These are phyloP conservation scores for Puccinia polysora DNA, from an alignment of 1,284 basidiomycete species.

Conservation along the genomic window DNA sequence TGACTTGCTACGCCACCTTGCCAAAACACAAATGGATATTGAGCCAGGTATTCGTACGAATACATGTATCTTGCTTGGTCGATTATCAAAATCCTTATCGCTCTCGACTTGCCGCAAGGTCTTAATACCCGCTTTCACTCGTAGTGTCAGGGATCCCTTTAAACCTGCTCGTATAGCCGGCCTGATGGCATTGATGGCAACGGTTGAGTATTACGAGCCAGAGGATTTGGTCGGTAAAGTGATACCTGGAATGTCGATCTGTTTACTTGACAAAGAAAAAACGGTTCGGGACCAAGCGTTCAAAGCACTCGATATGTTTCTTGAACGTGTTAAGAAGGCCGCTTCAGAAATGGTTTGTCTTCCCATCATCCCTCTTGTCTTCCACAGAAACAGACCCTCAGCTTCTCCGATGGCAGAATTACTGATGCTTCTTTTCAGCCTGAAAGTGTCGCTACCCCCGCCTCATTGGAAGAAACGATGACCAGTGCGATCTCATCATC, in stretches of 20 bases:
- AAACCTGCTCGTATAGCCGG: slow-evolving; percentile 90
- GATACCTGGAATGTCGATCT: slow-evolving; percentile 73
- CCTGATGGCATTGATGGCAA: slow-evolving; percentile 92
- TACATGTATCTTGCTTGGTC: slow-evolving; percentile 90
- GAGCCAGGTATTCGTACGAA: slow-evolving; percentile 96
- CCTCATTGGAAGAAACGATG: slow-evolving; percentile 14
- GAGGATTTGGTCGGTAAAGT: slow-evolving; percentile 86
- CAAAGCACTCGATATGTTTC: slow-evolving; percentile 59
- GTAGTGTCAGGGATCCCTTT: slow-evolving; percentile 84
- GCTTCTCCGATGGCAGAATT: too few species aligned
- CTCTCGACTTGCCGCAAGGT: slow-evolving; percentile 90
- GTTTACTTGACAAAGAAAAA: slow-evolving; percentile 85
- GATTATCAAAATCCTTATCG: slow-evolving; percentile 77
- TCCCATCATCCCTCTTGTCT: not conserved
- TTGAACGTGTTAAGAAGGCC: slow-evolving; percentile 39
- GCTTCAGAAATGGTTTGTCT: slow-evolving; percentile 41
- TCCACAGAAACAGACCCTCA: not conserved
- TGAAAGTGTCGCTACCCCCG: slow-evolving; percentile 10
- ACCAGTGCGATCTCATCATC: slow-evolving; percentile 45
- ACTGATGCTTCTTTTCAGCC: slow-evolving; percentile 29
- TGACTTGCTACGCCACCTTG: slow-evolving; percentile 84
- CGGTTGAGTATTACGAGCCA: slow-evolving; percentile 78
- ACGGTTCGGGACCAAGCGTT: slow-evolving; percentile 88
- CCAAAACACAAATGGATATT: slow-evolving; percentile 83
- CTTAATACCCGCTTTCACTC: slow-evolving; percentile 86